Evolutionary conservation across 176 grass and related monocot genomes (phyloP), one percentile per base, ranked within the genome.

Genomic region (Zizania latifolia): DNA sequence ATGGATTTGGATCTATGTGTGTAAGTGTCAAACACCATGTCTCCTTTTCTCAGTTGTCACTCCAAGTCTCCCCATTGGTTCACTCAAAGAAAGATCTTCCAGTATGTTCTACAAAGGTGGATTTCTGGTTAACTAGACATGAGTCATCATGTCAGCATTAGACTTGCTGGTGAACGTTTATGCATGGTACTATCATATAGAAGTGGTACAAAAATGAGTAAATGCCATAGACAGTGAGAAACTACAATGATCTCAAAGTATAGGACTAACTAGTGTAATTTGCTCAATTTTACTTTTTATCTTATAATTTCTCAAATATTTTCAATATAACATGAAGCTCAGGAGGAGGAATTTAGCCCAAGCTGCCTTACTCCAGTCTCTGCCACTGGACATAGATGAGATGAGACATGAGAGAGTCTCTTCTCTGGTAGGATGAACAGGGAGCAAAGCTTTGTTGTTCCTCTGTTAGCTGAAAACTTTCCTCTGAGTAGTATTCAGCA

Each of bases 51-150:
- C 39, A 37, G 40, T 14, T 68, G 13, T 67, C 76, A 79, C 36
- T 75, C 48, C 68, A 80, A 68, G 63, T 55, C 71, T 62, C 32
- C 45, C 41, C 55, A 69, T 62, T 75, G 62, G 53, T 53, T 53
- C 72, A 31, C 75, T 9, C 43, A 50, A 23, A 30, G 33, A 22
- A 15, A 17, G 2, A 8, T 7, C 38, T 43, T 44, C 14, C 39
- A 21, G 10, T 53, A 9, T 4, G 2, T 22, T 53, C 48, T 8
- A 0, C 2, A 53, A 53, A 10, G 48, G 2, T 53, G 48, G 22
- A 17, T 7, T 19, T 48, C n/a, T 17, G 16, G 3, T 7, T 48
- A 7, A 36, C 34, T 36, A 36, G 34, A n/a, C n/a, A n/a, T 36
- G 6, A 4, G 3, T 36, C 34, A 36, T 3, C 34, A 36, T 36